Percentiles rank a stretch among this genome's conserved stretches.
phyloP scores from a whole-genome alignment of 306 rosid genomes.

The Mimosa pudica region DNA sequence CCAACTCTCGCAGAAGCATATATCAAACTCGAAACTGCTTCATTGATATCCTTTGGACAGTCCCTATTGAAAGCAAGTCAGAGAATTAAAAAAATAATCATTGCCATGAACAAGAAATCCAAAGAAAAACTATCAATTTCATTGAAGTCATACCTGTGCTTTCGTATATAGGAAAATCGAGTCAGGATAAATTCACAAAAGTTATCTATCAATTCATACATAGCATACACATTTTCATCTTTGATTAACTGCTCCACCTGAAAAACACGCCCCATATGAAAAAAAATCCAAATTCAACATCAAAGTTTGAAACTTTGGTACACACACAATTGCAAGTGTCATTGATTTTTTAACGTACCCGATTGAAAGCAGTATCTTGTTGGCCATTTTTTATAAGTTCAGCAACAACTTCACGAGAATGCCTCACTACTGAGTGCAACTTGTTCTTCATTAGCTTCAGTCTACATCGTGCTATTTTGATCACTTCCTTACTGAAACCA shows the following conservation, averaged over 20 bases:
- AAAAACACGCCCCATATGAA: not conserved
- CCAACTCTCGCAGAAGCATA: conserved; percentile 93
- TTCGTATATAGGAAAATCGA: conserved; percentile 61
- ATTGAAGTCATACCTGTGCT: conserved; percentile 56
- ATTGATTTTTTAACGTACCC: conserved; percentile 42
- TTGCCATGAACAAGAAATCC: not conserved
- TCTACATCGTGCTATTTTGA: conserved; percentile 55
- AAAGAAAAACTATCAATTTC: not conserved
- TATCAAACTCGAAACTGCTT: conserved; percentile 83
- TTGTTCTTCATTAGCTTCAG: conserved; percentile 61
- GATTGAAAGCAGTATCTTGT: conserved; percentile 50
- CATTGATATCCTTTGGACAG: conserved; percentile 77
- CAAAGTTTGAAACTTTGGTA: no score
- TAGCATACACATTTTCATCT: conserved; percentile 51
- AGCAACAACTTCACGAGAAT: conserved; percentile 52
- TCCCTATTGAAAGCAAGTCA: conserved; percentile 38
- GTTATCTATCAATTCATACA: conserved; percentile 60
- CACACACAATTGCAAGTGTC: not conserved
- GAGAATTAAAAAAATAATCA: conserved; percentile 2
- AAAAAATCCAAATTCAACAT: no score
- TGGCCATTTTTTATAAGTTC: conserved; percentile 53
- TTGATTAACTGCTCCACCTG: conserved; percentile 69
- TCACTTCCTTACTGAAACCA: conserved; percentile 60
- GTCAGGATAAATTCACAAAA: conserved; percentile 65
- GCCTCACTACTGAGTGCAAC: conserved; percentile 54